phyloP scores from a whole-genome alignment of 768 basidiomycete species.

The Pulveroboletus sp. region DNA sequence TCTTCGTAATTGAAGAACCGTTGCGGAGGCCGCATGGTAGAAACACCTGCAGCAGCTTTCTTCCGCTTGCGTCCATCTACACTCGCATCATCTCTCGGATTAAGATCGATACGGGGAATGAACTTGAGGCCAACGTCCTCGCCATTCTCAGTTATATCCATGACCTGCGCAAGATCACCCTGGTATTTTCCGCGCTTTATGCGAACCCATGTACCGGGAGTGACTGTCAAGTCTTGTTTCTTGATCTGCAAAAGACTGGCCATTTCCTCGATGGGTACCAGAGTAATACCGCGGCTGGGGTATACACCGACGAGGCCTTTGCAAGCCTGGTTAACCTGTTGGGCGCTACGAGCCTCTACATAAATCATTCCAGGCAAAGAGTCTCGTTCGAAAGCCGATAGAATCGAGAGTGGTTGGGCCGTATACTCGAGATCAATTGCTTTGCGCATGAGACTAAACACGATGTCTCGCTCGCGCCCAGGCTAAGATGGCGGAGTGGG shows the following conservation, averaged over 20 bases:
- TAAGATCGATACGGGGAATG: conserved; percentile 96
- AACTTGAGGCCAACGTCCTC: conserved; percentile 92
- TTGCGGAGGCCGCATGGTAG: conserved; percentile 81
- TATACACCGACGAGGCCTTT: conserved; percentile 93
- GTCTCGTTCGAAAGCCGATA: conserved; percentile 94
- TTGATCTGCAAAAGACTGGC: conserved; percentile 93
- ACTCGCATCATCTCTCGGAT: conserved; percentile 74
- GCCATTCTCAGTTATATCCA: conserved; percentile 90
- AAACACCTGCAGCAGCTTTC: conserved; percentile 47
- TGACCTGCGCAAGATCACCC: conserved; percentile 92
- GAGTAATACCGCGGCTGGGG: conserved; percentile 69
- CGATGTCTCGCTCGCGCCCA: conserved; percentile 89
- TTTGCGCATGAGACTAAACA: conserved; percentile 94
- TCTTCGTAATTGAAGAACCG: conserved; percentile 94
- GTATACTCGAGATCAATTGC: conserved; percentile 80
- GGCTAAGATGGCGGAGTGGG: conserved; percentile 43
- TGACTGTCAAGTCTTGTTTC: conserved; percentile 83
- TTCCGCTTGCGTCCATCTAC: conserved; percentile 76
- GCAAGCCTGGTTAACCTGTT: conserved; percentile 81
- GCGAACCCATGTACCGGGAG: conserved; percentile 90
- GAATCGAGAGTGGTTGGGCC: conserved; percentile 74
- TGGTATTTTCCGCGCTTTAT: conserved; percentile 91
- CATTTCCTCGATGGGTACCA: conserved; percentile 98
- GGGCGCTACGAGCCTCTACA: conserved; percentile 86
- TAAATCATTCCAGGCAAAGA: conserved; percentile 95